Base-by-base conservation (phyloP, 805 yeast species). In the Lipomyces chichibuensis region DNA sequence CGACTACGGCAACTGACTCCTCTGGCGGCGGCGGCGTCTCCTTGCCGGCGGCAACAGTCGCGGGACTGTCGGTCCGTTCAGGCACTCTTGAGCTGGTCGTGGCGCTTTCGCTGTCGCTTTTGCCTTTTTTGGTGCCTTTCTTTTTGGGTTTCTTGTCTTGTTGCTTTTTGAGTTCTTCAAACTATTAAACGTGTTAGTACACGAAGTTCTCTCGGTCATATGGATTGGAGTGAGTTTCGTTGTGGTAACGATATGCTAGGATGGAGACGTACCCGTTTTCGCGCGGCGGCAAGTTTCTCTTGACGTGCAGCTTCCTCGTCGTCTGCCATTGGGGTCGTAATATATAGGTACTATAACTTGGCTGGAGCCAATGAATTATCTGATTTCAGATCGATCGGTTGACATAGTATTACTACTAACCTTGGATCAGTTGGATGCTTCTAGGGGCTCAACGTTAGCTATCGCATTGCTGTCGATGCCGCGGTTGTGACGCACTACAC, bases 241-340 rank as follows among this genome's bases (percentile, higher is more conserved):
- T 35, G 49, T 59, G 43, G 37, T 20, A 51, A 20, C 9, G 6
- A 27, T 20, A 17, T 37, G 13, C 55, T 23, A 20, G 56, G 32
- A 33, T 11, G 37, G 25, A 37, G 25, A 76, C 81, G 9, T 54
- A 84, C 86, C 70, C 87, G 84, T 79, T 87, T 88, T 73, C 89
- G 84, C 4, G 94, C 95, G 1, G 88, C 89, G 70, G 88, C 92
- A 60, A 90, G 80, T 75, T 87, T 85, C 74, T 87, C 90, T 59
- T 84, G 86, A 69, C 87, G 83, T 6, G 67, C 70, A 14, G 70
- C 66, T 14, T 65, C 71, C 59, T 77, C 77, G 54, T 80, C 79
- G 37, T 65, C 69, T 13, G 65, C 65, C 69, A 65, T 65, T 25
- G 33, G 59, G 37, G 49, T 17, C 5, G 13, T 3, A 37, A 37